Evolutionary conservation across 176 grass and related monocot species (phyloP).

Genomic region (Oryza coarctata): DNA sequence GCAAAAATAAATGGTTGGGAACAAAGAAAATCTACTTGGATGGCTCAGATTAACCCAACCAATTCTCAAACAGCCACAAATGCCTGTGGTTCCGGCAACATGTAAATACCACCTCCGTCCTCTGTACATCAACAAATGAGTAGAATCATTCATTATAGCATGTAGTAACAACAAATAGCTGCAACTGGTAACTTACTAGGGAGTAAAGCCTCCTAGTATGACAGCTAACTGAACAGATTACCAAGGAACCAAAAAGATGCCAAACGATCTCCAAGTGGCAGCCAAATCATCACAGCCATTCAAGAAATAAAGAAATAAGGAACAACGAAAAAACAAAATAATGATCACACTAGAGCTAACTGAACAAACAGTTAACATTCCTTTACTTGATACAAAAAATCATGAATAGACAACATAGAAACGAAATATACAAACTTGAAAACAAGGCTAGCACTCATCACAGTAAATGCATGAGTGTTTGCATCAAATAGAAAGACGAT

Average conservation of each 20-base stretch:
- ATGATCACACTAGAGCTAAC: background rate
- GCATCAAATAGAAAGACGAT: too few species aligned
- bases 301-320: background rate
- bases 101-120: background rate
- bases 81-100: background rate
- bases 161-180: background rate
- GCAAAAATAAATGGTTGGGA: background rate
- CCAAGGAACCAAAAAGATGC: background rate
- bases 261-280: background rate
- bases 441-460: too few species aligned
- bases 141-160: background rate
- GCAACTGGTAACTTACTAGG: slow-evolving; percentile 10
- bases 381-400: background rate
- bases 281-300: slow-evolving; percentile 20
- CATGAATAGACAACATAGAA: too few species aligned
- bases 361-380: background rate
- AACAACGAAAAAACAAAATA: background rate
- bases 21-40: background rate
- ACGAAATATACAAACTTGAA: too few species aligned
- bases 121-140: background rate
- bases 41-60: slow-evolving; percentile 1
- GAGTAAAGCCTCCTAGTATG: background rate
- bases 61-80: background rate
- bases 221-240: slow-evolving; percentile 1
- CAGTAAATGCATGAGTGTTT: too few species aligned